Evolutionary conservation across 2,329 filamentous ascomycete species (phyloP).

Genomic region (Gnomoniopsis smithogilvyi): DNA sequence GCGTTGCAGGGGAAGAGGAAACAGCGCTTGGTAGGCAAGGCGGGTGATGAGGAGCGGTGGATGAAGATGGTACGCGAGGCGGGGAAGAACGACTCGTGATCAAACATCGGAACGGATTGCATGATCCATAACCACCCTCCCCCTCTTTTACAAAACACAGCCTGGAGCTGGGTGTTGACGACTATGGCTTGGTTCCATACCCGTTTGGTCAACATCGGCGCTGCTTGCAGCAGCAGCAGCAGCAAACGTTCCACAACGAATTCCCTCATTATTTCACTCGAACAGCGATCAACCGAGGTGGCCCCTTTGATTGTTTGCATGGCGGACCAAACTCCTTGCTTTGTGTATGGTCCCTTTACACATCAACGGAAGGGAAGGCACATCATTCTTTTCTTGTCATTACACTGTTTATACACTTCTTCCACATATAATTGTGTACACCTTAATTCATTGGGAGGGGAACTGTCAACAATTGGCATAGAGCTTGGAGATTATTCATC

Average conservation of each 20-base stretch:
- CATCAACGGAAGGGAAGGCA: too few relatives aligned
- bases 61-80: constrained; percentile 37
- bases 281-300: too few relatives aligned
- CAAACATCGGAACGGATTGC: neutral
- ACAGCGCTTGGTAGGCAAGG: constrained; percentile 34
- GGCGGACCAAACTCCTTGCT: neutral
- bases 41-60: constrained; percentile 48
- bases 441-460: constrained; percentile 13
- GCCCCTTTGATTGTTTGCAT: too few relatives aligned
- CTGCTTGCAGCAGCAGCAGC: too few relatives aligned
- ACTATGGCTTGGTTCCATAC: neutral
- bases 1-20: constrained; percentile 32
- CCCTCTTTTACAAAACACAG: neutral
- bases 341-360: too few relatives aligned
- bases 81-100: constrained; percentile 28
- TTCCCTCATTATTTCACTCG: too few relatives aligned
- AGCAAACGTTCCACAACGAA: too few relatives aligned
- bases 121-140: neutral
- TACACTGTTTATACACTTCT: constrained; percentile 8
- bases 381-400: neutral
- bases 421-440: constrained; percentile 17
- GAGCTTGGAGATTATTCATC: constrained; percentile 11
- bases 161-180: neutral
- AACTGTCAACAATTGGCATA: neutral
- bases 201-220: neutral